phyloP scores from a whole-genome alignment of 2,329 filamentous ascomycete genomes.

The Cryphonectria nitschkei region DNA sequence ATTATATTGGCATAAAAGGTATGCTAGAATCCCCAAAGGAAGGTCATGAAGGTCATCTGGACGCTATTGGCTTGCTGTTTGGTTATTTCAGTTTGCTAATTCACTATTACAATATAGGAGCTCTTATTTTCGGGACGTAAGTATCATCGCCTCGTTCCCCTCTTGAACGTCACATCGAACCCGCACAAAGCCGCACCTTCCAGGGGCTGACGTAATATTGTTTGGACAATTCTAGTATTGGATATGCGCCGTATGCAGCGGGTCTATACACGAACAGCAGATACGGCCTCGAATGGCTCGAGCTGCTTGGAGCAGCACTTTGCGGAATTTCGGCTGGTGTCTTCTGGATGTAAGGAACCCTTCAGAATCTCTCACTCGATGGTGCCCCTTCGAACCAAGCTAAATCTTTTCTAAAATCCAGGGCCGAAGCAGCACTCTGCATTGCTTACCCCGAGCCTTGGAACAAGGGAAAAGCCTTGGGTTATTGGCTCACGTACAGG shows the following conservation, averaged over 20 bases:
- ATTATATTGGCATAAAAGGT: slow-evolving; percentile 70
- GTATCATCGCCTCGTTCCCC: slow-evolving; percentile 30
- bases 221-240: slow-evolving; percentile 47
- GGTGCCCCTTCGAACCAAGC: background rate
- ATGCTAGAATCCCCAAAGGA: no score
- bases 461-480: slow-evolving; percentile 66
- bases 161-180: background rate
- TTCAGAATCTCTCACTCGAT: background rate
- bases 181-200: background rate
- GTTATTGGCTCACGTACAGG: slow-evolving; percentile 68
- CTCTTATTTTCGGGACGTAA: slow-evolving; percentile 70
- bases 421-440: slow-evolving; percentile 71
- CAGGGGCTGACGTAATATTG: background rate
- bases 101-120: slow-evolving; percentile 39
- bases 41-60: no score
- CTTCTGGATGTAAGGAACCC: slow-evolving; percentile 63
- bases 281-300: slow-evolving; percentile 70
- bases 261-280: slow-evolving; percentile 75
- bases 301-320: slow-evolving; percentile 67
- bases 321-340: slow-evolving; percentile 73
- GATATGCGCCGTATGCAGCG: slow-evolving; percentile 72
- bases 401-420: background rate
- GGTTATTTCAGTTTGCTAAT: background rate
- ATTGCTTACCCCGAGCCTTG: slow-evolving; percentile 73
- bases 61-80: background rate